Evolutionary conservation across 805 yeast genomes (phyloP).

Genomic region (Aciculoconidium aculeatum): DNA sequence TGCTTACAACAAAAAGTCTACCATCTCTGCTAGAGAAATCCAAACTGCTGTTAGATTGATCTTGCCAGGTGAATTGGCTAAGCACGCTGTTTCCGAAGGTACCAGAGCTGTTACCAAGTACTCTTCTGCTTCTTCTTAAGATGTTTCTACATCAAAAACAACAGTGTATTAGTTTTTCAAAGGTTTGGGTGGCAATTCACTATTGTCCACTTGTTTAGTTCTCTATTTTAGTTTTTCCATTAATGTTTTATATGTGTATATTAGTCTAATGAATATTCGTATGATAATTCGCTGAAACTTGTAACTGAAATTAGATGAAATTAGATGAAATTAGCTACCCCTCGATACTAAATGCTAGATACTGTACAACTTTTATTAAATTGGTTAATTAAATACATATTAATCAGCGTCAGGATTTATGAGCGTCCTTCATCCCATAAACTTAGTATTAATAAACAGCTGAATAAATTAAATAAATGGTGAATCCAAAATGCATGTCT

Average conservation of each 20-base stretch:
- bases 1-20: conserved; percentile 97
- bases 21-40: conserved; percentile 96
- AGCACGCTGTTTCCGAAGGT: conserved; percentile 98
- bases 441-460: conserved; percentile 43
- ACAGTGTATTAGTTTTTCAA: conserved; percentile 1
- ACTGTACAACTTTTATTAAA: no score
- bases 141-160: no score
- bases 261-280: conserved; percentile 15
- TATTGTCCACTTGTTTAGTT: conserved; percentile 5
- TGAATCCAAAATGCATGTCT: conserved; percentile 84
- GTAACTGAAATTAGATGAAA: no score
- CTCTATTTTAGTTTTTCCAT: conserved; percentile 1
- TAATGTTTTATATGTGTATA: conserved; percentile 10
- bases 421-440: conserved; percentile 5
- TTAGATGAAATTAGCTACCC: no score
- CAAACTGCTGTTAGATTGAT: conserved; percentile 98
- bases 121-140: conserved; percentile 56
- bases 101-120: conserved; percentile 96
- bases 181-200: not conserved
- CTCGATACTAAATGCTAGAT: no score
- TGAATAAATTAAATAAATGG: conserved; percentile 61
- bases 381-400: no score
- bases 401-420: no score
- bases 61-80: conserved; percentile 97
- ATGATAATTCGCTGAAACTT: no score